Base-by-base conservation (phyloP, 2,329 filamentous ascomycete species). In the Cadophora gregata region DNA sequence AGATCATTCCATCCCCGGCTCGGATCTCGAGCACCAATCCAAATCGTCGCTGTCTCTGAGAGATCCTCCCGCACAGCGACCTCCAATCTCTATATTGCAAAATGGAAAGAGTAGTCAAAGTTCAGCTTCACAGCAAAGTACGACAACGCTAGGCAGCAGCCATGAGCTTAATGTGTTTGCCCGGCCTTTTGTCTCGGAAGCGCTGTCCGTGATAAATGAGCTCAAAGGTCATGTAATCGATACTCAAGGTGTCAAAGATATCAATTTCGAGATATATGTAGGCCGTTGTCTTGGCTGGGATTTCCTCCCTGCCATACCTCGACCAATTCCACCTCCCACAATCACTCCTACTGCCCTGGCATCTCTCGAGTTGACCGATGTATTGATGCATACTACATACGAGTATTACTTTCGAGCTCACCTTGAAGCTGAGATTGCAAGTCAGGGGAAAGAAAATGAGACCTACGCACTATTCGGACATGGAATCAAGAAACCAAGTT, bases 161-260 rank as follows among this genome's bases (percentile, higher is more conserved):
- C 27, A 31, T n/a, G 25, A 29, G n/a, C 27, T 71, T 42, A 63
- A 71, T 38, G 51, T 68, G 12, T 71, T 69, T 53, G 69, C 69
- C 24, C 65, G 67, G 1, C 65, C 66, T 10, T 69, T 71, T 25
- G 53, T 71, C 29, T 67, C 69, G 25, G 64, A 71, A 55, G 60
- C 58, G 33, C 60, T 71, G 2, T 42, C 59, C 0, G 60, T 65
- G 19, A 67, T 71, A 50, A 71, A 69, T 36, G 58, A 25, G 21
- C 53, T 69, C 14, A 7, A 38, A 1, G 69, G 69, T 16, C 62
- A 45, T 10, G 47, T 50, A 14, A 33, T 68, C 31, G n/a, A 69
- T n/a, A 69, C 67, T n/a, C 59, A 45, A 36, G 31, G 62, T 7
- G n/a, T 42, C 10, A 63, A 66, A 2, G 53, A 47, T 7, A 60